A percentile compares a stretch with the other conserved stretches of the same genome.
phyloP scores from a whole-genome alignment of 1,284 basidiomycete genomes.

The Cryptococcus jaspeensis region DNA sequence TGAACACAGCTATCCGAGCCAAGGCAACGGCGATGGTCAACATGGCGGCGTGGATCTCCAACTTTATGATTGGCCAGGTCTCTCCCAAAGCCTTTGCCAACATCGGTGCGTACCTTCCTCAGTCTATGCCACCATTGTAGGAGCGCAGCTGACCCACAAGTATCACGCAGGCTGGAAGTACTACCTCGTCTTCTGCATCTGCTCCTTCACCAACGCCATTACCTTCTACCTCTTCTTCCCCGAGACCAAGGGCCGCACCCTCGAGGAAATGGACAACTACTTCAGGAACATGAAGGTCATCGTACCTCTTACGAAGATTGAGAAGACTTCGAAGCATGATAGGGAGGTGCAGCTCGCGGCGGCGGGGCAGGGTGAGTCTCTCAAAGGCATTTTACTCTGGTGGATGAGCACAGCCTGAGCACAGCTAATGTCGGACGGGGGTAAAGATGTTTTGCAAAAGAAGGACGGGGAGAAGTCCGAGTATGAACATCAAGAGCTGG shows the following conservation, averaged over 20 bases:
- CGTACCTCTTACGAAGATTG: constrained; percentile 54
- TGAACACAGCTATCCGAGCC: constrained; percentile 61
- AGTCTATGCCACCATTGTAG: no score
- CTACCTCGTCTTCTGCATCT: constrained; percentile 63
- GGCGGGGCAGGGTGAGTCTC: not conserved
- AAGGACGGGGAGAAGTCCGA: constrained; percentile 1
- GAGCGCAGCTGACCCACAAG: constrained; percentile 2
- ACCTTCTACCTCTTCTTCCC: constrained; percentile 58
- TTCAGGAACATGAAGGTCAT: constrained; percentile 58
- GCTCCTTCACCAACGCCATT: constrained; percentile 62
- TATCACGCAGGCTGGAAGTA: constrained; percentile 47
- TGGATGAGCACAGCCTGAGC: not conserved
- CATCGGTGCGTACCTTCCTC: constrained; percentile 29
- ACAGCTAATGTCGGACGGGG: not conserved
- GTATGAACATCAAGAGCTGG: not conserved
- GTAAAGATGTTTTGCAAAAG: not conserved
- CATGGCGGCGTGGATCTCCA: constrained; percentile 57
- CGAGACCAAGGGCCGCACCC: constrained; percentile 40
- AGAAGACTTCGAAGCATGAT: constrained; percentile 47
- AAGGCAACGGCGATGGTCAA: constrained; percentile 63
- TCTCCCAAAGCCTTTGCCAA: constrained; percentile 48
- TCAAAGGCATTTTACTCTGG: no score
- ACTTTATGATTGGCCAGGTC: constrained; percentile 54
- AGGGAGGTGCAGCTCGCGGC: constrained; percentile 55
- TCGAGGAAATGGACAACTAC: constrained; percentile 60